Evolutionary conservation across 1,284 basidiomycete genomes (phyloP).

Genomic region (Tylopilus sp.): DNA sequence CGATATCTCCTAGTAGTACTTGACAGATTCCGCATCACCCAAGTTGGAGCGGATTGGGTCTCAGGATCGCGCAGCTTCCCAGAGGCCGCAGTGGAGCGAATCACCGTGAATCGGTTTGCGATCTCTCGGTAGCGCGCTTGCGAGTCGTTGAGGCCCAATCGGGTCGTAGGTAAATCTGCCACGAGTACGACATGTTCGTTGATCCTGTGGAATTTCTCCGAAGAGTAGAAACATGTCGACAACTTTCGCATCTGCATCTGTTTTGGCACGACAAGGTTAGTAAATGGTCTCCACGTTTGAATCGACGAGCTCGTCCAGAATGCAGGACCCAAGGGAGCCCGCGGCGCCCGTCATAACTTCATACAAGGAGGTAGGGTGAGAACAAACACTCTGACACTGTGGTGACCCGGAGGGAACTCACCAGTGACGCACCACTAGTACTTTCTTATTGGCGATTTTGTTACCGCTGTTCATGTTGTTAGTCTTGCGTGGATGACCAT

Average conservation of each 20-base stretch:
- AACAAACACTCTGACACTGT: neutral
- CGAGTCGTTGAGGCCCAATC: slow-evolving; percentile 56
- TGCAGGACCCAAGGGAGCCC: slow-evolving; percentile 70
- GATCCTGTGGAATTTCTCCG: slow-evolving; percentile 9
- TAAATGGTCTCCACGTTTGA: slow-evolving; percentile 54
- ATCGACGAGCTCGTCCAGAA: slow-evolving; percentile 56
- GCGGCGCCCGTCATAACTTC: slow-evolving; percentile 67
- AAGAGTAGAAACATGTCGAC: slow-evolving; percentile 14
- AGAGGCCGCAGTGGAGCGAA: too few species aligned
- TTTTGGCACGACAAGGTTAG: slow-evolving; percentile 63
- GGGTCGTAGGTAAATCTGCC: slow-evolving; percentile 52
- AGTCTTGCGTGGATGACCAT: slow-evolving; percentile 14
- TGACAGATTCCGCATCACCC: too few species aligned
- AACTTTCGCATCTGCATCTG: slow-evolving; percentile 45
- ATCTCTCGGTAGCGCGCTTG: slow-evolving; percentile 52
- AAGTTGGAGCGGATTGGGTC: too few species aligned
- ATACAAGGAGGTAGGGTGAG: neutral
- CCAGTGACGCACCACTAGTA: slow-evolving; percentile 32
- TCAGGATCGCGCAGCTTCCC: too few species aligned
- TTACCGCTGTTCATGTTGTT: neutral
- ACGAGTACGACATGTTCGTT: slow-evolving; percentile 52
- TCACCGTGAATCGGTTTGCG: slow-evolving; percentile 48
- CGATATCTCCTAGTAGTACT: too few species aligned
- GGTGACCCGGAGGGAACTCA: neutral
- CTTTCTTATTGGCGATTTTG: slow-evolving; percentile 17